Base-by-base conservation (phyloP, 1,284 basidiomycete species). In the Trichosporon faecale region DNA sequence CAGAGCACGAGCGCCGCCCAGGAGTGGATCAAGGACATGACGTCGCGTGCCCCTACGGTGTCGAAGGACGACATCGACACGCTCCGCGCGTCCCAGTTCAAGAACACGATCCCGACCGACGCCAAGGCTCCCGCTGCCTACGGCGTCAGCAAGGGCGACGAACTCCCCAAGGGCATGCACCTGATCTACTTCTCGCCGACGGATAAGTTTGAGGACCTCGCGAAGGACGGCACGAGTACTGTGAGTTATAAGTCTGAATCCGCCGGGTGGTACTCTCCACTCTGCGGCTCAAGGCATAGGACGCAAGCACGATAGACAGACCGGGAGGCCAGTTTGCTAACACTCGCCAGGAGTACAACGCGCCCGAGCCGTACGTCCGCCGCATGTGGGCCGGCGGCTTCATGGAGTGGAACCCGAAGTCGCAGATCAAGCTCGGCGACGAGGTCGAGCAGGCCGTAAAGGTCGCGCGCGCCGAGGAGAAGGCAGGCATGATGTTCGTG, bases 341-440 rank as follows among this genome's bases (percentile, higher is more conserved):
- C 33, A 35, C 66, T 31, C 57, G 21, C 18, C 68, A 83, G 81
- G 80, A 82, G 44, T 80, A 79, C 73, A 83, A 81, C 66, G 77
- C 92, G 2, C 92, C 92, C 0, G 81, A 86, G 57, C 91, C 91
- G 0, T 93, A 91, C 82, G 87, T 87, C 21, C 86, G 90, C 57
- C 85, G 92, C 21, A 94, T 94, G 92, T 94, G 92, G 91, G 91
- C 91, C 0, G 88, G 90, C 23, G 92, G 92, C 0, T 86, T 84
- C 71, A 89, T 93, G 78, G 83, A 83, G 46, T 93, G 91, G 90
- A 75, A 78, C 66, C 84, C 66, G 0, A 21, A 68, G 2, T 21
- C 84, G 33, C 85, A 86, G 2, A 81, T 93, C 69, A 76, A 83
- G 27, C 84, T 91, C 25, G 91, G 90, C 11, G 84, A 86, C 46